Percentiles rank a stretch among this genome's conserved stretches.
phyloP scores from a whole-genome alignment of 2,329 filamentous ascomycete species.

The Xylaria hypoxylon region DNA sequence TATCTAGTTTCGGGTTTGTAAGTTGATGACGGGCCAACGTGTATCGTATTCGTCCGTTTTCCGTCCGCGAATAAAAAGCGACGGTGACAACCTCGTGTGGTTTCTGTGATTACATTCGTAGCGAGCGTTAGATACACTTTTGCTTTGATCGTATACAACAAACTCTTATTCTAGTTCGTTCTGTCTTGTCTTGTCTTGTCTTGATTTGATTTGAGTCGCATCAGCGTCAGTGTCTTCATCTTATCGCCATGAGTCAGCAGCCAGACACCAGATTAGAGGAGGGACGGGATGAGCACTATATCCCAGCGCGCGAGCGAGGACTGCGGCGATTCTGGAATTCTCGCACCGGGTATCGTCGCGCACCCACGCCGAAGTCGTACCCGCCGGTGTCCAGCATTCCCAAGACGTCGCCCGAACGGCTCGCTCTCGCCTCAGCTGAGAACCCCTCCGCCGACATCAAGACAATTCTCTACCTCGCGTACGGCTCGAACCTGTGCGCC shows the following conservation, averaged over 20 bases:
- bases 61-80: constrained; percentile 18
- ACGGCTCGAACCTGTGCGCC: constrained; percentile 88
- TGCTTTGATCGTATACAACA: background rate
- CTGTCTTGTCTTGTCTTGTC: background rate
- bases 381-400: constrained; percentile 52
- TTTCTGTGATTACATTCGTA: constrained; percentile 10
- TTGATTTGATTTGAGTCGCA: background rate
- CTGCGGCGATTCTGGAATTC: constrained; percentile 40
- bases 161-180: background rate
- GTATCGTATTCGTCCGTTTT: constrained; percentile 16
- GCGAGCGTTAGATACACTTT: constrained; percentile 2
- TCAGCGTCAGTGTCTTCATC: background rate
- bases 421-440: constrained; percentile 51
- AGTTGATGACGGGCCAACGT: constrained; percentile 24
- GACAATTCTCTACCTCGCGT: constrained; percentile 84
- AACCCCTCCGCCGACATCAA: constrained; percentile 40
- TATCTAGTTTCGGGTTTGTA: constrained; percentile 4
- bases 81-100: background rate
- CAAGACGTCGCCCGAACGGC: constrained; percentile 54
- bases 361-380: constrained; percentile 32
- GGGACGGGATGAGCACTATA: constrained; percentile 16
- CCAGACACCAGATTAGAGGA: constrained; percentile 34
- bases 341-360: constrained; percentile 24
- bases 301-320: constrained; percentile 35
- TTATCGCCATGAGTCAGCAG: constrained; percentile 27